Conservation (phyloP, 768 basidiomycete genomes). For the Asterophora parasitica region DNA sequence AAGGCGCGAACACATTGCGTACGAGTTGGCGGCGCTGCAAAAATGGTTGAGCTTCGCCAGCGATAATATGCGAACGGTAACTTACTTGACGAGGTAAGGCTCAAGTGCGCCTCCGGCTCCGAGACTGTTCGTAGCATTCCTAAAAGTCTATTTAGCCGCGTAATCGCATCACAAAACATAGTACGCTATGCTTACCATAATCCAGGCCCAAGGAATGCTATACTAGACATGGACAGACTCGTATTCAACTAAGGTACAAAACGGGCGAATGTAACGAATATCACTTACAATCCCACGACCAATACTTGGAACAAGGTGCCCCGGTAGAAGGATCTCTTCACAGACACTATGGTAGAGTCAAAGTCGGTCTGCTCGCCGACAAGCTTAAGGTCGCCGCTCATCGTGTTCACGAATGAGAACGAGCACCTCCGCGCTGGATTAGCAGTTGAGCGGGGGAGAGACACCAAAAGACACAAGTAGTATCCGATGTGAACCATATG, state of each 20-base stretch:
- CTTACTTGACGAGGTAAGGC: slow-evolving; percentile 17
- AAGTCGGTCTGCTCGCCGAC: neutral
- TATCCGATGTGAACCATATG: neutral
- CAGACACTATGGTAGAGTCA: too few species aligned
- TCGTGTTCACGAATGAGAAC: neutral
- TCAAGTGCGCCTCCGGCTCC: slow-evolving; percentile 16
- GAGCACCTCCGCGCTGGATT: neutral
- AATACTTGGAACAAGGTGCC: slow-evolving; percentile 14
- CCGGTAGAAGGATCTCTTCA: slow-evolving; percentile 10
- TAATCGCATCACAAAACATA: neutral
- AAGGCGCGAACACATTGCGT: neutral
- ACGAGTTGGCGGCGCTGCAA: slow-evolving; percentile 7
- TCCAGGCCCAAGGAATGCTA: slow-evolving; percentile 9
- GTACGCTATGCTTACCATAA: slow-evolving; percentile 4
- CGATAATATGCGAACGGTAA: neutral
- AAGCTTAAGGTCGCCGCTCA: slow-evolving; percentile 3
- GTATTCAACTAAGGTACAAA: neutral
- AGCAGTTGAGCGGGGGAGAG: neutral
- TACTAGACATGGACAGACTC: slow-evolving; percentile 1
- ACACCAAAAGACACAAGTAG: neutral
- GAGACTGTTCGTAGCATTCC: slow-evolving; percentile 16
- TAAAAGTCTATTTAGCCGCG: neutral
- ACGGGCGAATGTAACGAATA: neutral
- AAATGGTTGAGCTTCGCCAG: neutral
- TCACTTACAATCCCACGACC: slow-evolving; percentile 11